Percentiles rank a stretch among this genome's conserved stretches.
phyloP scores from a whole-genome alignment of 345 rosid genomes.

The sweet orange (Citrus sinensis) region DVS_A1.0 CM039169.1:1342501-1343000 shows the following conservation, averaged over 20 bases:
- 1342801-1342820: constrained; percentile 39
- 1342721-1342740: constrained; percentile 41
- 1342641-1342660: constrained; percentile 54
- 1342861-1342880: constrained; percentile 45
- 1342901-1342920: constrained; percentile 39
- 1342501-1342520: constrained; percentile 54
- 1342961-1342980: constrained; percentile 29
- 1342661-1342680: constrained; percentile 41
- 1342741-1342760: constrained; percentile 45
- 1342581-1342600: constrained; percentile 24
- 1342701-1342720: constrained; percentile 64
- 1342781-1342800: neutral
- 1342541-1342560: constrained; percentile 49
- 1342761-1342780: constrained; percentile 43
- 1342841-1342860: constrained; percentile 63
- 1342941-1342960: constrained; percentile 27
- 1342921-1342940: constrained; percentile 28
- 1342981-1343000: constrained; percentile 44
- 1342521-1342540: constrained; percentile 67
- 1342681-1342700: constrained; percentile 51
- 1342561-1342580: constrained; percentile 26
- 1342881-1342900: constrained; percentile 50
- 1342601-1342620: constrained; percentile 36
- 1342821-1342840: constrained; percentile 58
- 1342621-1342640: constrained; percentile 57